phyloP scores from a whole-genome alignment of 352 stramenopile genomes.

The Pythium aristosporum region DNA sequence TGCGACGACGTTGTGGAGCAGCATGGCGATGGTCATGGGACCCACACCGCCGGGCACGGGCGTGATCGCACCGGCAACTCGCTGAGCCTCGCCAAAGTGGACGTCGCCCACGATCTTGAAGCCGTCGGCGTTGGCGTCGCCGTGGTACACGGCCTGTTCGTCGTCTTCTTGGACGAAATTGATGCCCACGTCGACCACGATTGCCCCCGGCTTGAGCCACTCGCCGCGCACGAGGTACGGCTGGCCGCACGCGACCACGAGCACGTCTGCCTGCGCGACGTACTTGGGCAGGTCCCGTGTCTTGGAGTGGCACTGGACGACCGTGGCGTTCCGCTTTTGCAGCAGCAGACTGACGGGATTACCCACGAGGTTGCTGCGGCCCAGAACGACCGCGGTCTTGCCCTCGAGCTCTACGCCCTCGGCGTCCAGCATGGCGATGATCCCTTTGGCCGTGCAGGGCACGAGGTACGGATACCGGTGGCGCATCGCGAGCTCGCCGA shows the following conservation, averaged over 20 bases:
- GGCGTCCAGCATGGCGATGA: constrained; percentile 94
- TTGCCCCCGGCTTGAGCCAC: constrained; percentile 97
- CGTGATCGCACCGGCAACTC: constrained; percentile 92
- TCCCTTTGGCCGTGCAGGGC: constrained; percentile 97
- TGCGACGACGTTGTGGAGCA: constrained; percentile 88
- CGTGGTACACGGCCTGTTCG: constrained; percentile 39
- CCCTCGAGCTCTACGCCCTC: constrained; percentile 87
- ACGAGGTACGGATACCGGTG: constrained; percentile 89
- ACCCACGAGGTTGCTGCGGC: constrained; percentile 97
- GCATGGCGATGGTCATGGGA: constrained; percentile 98
- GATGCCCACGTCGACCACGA: constrained; percentile 99
- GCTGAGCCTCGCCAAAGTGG: constrained; percentile 81
- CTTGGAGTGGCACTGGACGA: constrained; percentile 97
- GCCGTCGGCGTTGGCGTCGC: constrained; percentile 62
- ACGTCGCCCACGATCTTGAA: constrained; percentile 99
- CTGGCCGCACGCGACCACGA: constrained; percentile 95
- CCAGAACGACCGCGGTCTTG: constrained; percentile 96
- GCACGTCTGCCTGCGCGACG: constrained; percentile 94
- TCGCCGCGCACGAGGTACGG: constrained; percentile 93
- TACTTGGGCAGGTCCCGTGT: constrained; percentile 89
- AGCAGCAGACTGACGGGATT: constrained; percentile 96
- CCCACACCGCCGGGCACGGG: constrained; percentile 98
- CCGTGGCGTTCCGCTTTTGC: constrained; percentile 95
- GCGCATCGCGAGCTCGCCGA: constrained; percentile 89
- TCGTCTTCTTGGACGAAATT: constrained; percentile 91